Evolutionary conservation across 78 protist genomes (phyloP), one percentile per base, ranked within the genome.

Genomic region (Monosiga brevicollis): DNA sequence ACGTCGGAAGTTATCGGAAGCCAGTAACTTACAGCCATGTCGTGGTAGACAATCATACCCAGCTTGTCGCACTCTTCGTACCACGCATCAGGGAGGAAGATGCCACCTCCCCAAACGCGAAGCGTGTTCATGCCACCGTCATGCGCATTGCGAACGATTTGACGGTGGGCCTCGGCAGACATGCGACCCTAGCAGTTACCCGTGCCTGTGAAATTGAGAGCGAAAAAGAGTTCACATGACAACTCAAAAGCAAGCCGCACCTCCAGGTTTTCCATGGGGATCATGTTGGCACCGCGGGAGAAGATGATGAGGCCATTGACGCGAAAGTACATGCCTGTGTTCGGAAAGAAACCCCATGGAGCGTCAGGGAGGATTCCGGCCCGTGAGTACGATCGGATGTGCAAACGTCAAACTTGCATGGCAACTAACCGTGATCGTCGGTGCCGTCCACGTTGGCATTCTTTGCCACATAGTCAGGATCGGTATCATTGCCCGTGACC

Each of bases 51-150:
- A 6, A 87, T 23, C 42, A 87, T 25, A 25, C 89, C 89, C 29
- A 34, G 32, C 42, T 1, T 36, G 42, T 87, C 89, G 55, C 79
- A 49, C 39, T 81, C 80, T 34, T 75, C 84, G 83, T 87, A 87
- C 29, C 54, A 73, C 49, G 76, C 49, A 37, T 71, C 39, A 1
- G 84, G 85, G 0, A 74, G 25, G 89, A 36, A 87, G 40, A 75
- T 77, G 38, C 89, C 89, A 73, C 89, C 89, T 6, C 87, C 89
- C 89, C 89, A 87, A 42, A 87, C 87, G 2, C 89, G 85, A 29
- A 87, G 79, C 43, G 29, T 82, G 83, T 87, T 87, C 83, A 87
- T 76, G 25, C 54, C 32, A 25, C 76, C 89, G 2, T 15, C 80
- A 11, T 39, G 80, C 10, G 89, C 89, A 25, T 32, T 6, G 40